Base-by-base conservation (phyloP, 1,284 basidiomycete species). In the Coniferiporia weirii region DNA sequence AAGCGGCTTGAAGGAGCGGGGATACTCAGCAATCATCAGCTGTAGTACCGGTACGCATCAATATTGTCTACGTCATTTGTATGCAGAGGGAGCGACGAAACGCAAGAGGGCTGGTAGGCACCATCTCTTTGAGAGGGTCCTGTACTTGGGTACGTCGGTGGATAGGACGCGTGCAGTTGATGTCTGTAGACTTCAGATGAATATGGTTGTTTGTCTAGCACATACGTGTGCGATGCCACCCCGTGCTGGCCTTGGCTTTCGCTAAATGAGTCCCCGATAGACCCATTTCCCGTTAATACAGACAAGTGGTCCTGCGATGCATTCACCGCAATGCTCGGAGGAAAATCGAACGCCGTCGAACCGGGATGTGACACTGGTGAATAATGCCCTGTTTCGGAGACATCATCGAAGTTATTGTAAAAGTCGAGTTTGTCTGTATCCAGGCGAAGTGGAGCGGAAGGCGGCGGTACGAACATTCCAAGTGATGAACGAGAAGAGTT, bases 301-400 rank as follows among this genome's bases (percentile, higher is more conserved):
- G 44, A 20, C 17, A 19, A 3, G 9, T 46, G 15, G 44, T 20
- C 17, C 44, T 46, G 44, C 44, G 44, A 19, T 20, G 15, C 44
- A n/a, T 38, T 44, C 20, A 40, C 40, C 13, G 17, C 40, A 17
- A 43, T 45, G 36, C 50, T 58, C 35, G 57, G 40, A 13, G 51
- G 51, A 4, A 38, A 49, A 13, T 52, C 60, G 34, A 54, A 54
- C n/a, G 22, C 9, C 22, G 38, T 50, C 8, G 56, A 47, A 20
- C 38, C 52, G 12, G 55, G 17, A 34, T 58, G 52, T 27, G 52
- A 56, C 19, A 62, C 57, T 6, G 61, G 61, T 35, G 57, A 59
- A 48, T 62, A 62, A 53, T 62, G 61, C 4, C 61, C 61, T 2
- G 61, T 62, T 35, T 54, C 53, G 7, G 61, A 62, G 9, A 62